Evolutionary conservation across 2,329 filamentous ascomycete genomes (phyloP), one percentile per base, ranked within the genome.

Genomic region (Pseudogymnoascus sp.): DNA sequence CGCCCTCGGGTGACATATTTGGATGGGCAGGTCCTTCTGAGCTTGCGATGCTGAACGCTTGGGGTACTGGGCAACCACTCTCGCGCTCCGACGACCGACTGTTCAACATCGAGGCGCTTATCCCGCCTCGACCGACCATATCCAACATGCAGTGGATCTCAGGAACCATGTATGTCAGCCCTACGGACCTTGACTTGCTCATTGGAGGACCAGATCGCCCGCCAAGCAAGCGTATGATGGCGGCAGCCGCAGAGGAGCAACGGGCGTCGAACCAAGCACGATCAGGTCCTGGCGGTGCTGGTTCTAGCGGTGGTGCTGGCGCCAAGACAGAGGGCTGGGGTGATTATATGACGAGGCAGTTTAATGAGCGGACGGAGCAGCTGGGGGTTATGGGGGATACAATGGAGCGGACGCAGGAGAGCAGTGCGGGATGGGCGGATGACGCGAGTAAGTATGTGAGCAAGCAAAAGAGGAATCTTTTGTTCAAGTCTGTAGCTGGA

Each of bases 141-240:
- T 95, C 90, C 18, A 96, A 95, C 69, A 75, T 99, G 37, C 92
- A 97, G 75, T 99, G 94, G 94, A 91, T 99, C 59, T 89, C 92
- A 0, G 94, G 94, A 3, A 97, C 93, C 1, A 93, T 97, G 74
- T 89, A 95, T 68, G 83, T 99, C 50, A 91, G 90, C 1, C 88
- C 90, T 0, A 81, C 86, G 1, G 94, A 99, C 69, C 85, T 99
- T 70, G 94, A 97, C 70, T 76, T 96, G 2, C 78, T 99, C 1
- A 94, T 99, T 63, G 91, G 93, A 58, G 93, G 93, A 0, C 87
- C 92, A 1, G 88, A 94, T 69, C 84, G 94, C 2, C 94, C 93
- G 2, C 87, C 91, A 1, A 94, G 89, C 63, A 95, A 95, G 75
- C 85, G 89, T 36, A 95, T 95, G 89, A 73, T 94, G 57, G 88